These are phyloP conservation scores for Dispira parvispora DNA, from an alignment of 192 early-diverging fungal genomes.

Conservation along the genomic window DNA sequence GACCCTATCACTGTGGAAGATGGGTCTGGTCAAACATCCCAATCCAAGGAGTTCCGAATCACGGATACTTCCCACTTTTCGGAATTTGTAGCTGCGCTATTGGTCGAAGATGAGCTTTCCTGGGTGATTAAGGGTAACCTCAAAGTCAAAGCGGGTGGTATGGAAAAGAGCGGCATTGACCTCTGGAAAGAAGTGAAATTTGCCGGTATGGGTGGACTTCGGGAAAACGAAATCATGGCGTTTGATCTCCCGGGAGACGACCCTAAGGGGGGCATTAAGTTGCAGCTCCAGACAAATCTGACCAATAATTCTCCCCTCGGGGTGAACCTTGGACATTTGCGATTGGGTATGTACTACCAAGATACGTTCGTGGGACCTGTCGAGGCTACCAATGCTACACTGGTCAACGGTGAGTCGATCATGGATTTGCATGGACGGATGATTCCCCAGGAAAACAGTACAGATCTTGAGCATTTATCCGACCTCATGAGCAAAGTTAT, in stretches of 20 bases:
- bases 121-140: conserved; percentile 20
- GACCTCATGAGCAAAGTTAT: conserved; percentile 2
- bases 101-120: conserved; percentile 12
- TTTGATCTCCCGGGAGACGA: conserved; percentile 36
- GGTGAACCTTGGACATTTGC: conserved; percentile 27
- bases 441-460: conserved; percentile 23
- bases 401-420: conserved; percentile 21
- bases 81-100: not conserved
- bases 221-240: conserved; percentile 26
- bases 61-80: not conserved
- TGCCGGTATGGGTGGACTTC: conserved; percentile 38
- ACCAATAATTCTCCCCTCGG: conserved; percentile 39
- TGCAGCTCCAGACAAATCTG: conserved; percentile 41
- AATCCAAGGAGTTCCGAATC: not conserved
- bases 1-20: conserved; percentile 9
- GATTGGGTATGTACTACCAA: conserved; percentile 24
- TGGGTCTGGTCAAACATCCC: not conserved
- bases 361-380: conserved; percentile 27
- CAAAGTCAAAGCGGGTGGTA: conserved; percentile 18
- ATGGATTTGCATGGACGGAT: conserved; percentile 35
- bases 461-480: not conserved
- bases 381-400: conserved; percentile 35
- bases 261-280: conserved; percentile 40
- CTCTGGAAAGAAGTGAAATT: conserved; percentile 28
- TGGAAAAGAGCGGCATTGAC: conserved; percentile 24